phyloP scores from a whole-genome alignment of 1,284 basidiomycete species.

The Sporisorium graminicola region DNA sequence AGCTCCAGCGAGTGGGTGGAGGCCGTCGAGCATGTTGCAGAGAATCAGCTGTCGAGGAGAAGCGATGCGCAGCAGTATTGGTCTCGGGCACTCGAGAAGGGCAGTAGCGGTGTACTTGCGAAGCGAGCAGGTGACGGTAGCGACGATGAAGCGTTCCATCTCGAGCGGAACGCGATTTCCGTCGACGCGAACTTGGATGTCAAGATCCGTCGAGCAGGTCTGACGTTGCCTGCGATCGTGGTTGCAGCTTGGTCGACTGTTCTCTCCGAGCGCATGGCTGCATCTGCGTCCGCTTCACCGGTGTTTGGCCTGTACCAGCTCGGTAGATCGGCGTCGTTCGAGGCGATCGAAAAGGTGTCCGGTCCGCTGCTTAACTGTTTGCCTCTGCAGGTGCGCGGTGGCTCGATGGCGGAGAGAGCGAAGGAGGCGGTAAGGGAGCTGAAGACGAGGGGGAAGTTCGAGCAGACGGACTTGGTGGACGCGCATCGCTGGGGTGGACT shows the following conservation, averaged over 20 bases:
- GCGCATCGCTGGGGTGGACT: constrained; percentile 33
- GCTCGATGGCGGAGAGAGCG: constrained; percentile 19
- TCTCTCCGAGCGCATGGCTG: constrained; percentile 12
- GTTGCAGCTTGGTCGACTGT: constrained; percentile 54
- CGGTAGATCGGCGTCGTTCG: constrained; percentile 43
- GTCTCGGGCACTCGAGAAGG: constrained; percentile 15
- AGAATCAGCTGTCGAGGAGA: constrained; percentile 12
- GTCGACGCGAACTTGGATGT: constrained; percentile 11
- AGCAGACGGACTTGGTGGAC: constrained; percentile 45
- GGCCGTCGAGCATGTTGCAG: constrained; percentile 25
- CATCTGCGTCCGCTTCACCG: no score
- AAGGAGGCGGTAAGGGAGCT: constrained; percentile 13
- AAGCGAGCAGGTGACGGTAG: not conserved
- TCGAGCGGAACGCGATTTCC: constrained; percentile 10
- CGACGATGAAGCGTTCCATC: constrained; percentile 18
- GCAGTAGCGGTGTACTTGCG: constrained; percentile 15
- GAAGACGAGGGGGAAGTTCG: constrained; percentile 29
- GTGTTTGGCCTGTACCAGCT: constrained; percentile 57
- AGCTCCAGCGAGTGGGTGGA: constrained; percentile 29
- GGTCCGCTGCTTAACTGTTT: constrained; percentile 55
- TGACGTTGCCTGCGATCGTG: constrained; percentile 37
- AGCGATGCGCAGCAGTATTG: constrained; percentile 31
- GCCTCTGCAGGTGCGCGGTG: constrained; percentile 35
- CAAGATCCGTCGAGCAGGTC: constrained; percentile 27
- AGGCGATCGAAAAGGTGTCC: constrained; percentile 46